Evolutionary conservation across 1,284 basidiomycete species (phyloP).

Genomic region (Rugiboletus extremiorientalis): DNA sequence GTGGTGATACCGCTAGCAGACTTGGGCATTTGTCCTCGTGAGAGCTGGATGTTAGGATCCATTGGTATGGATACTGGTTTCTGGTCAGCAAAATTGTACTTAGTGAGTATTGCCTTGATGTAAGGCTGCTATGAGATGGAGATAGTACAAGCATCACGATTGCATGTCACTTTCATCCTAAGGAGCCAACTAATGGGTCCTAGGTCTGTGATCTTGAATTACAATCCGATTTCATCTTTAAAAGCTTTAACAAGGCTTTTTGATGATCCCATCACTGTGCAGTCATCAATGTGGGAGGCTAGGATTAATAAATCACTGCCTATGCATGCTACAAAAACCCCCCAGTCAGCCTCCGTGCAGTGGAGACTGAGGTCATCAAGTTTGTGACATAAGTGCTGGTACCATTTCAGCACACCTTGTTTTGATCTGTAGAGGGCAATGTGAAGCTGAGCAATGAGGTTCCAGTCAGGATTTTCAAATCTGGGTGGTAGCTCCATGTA

Average conservation of each 20-base stretch:
- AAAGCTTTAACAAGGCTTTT: neutral
- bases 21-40: rapidly evolving
- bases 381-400: too few species aligned
- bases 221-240: neutral
- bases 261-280: neutral
- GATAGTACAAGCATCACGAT: neutral
- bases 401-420: too few species aligned
- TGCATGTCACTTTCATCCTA: neutral
- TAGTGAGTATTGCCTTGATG: neutral
- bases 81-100: neutral
- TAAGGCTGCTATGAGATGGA: neutral
- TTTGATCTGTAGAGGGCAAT: too few species aligned
- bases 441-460: too few species aligned
- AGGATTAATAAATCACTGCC: too few species aligned
- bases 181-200: neutral
- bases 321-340: too few species aligned
- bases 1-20: neutral
- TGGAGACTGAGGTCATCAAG: too few species aligned
- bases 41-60: neutral
- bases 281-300: too few species aligned
- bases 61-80: neutral
- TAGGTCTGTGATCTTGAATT: neutral
- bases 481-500: too few species aligned
- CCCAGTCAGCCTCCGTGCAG: too few species aligned
- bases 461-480: too few species aligned